Base-by-base conservation (phyloP, 768 basidiomycete species). In the Trametes punicea region DNA sequence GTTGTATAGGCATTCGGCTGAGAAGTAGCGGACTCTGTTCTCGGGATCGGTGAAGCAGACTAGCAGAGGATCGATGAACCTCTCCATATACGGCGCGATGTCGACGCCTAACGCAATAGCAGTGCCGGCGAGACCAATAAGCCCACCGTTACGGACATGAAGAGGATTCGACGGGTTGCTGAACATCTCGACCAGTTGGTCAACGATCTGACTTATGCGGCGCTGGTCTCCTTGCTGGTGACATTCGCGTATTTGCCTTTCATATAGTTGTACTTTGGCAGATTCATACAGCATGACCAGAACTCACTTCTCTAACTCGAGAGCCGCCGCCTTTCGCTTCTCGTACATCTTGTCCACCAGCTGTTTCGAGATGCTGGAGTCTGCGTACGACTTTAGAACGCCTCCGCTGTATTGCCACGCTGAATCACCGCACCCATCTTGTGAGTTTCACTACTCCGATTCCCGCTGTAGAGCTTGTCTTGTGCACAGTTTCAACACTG, bases 1-100 rank as follows among this genome's bases (percentile, higher is more conserved):
- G 73, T 99, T 99, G 75, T 99, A 99, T 60, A 99, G 74, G 67
- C 94, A 96, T 69, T 99, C 97, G 23, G 93, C 95, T 5, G 96
- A 96, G 75, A 97, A 98, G 74, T 98, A 99, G 40, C 93, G 84
- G 57, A 98, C 93, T 67, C 93, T 81, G 73, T 91, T 93, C 77
- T 98, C 96, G 2, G 88, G 80, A 70, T 99, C 97, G 58, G 87
- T 83, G 71, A 99, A 97, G 72, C 96, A 97, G 50, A 82, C 81
- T 25, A 98, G 81, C 29, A 99, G 80, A 2, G 92, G 88, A 39
- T 88, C 85, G 31, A 97, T 81, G 67, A 99, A 97, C 64, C 87
- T 88, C 56, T 91, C 90, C 83, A 98, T 90, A 74, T 95, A 94
- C 6, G 92, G 90, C 7, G 95, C 87, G 41, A 98, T 83, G 62